Base-by-base conservation (phyloP, 352 stramenopile species). In the Globisporangium cylindrosporum region DNA sequence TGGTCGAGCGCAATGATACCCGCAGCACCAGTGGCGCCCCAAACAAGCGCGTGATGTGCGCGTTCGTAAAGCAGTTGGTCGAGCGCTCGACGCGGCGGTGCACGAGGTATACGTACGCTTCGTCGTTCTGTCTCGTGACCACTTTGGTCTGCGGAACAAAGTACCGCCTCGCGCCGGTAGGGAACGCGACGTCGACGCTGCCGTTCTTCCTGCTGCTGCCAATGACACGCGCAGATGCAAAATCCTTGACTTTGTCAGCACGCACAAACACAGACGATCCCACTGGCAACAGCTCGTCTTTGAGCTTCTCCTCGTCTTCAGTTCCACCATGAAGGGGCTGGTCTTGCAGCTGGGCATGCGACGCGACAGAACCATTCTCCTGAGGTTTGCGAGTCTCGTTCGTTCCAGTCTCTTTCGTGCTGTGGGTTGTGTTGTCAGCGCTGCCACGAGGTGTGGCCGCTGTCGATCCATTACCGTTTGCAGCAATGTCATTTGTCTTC, bases 1-100 rank as follows among this genome's bases (percentile, higher is more conserved):
- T 88, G 32, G 86, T 94, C 24, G 67, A 62, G 6, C 70, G 72
- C 14, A 93, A 59, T 4, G 88, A 93, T n/a, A 96, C 69, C 2
- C 82, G 78, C 54, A 96, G 76, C 0, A 93, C 75, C 6, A 96
- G 64, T 27, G 88, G 88, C 0, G 86, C 83, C 6, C 88, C 88
- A 81, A 96, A 96, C 9, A 94, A 64, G 20, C 86, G 78, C 4
- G 87, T 91, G 34, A 94, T 76, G 57, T 94, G 82, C 20, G 86
- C 81, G 48, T 94, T 90, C 29, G 86, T 90, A 66, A 96, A 96
- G 51, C 76, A 88, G 65, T 90, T 85, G 25, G 79, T 89, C 15
- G 86, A 91, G 36, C 85, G 79, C 68, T 95, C 88, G 24, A 95
- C 81, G n/a, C 88, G 80, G 1, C 88, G 88, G 66, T 95, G 88